phyloP scores from a whole-genome alignment of 495 filamentous ascomycete genomes.

The Penicillium paxilli region DNA sequence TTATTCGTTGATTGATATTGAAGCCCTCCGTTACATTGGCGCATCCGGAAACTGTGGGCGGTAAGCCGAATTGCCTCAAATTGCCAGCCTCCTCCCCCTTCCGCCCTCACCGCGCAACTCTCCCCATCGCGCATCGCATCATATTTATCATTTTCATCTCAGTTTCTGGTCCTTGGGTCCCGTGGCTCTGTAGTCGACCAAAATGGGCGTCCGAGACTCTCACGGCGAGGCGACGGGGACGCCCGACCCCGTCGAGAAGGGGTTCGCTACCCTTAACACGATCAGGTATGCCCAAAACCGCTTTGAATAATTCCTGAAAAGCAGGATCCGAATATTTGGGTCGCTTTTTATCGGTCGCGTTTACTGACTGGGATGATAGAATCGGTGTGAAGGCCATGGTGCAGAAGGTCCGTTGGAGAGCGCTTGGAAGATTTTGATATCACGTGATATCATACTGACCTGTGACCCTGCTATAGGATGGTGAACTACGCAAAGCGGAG shows the following conservation, averaged over 20 bases:
- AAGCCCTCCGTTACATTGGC: background rate
- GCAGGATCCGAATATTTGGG: background rate
- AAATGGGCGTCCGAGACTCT: slow-evolving; percentile 49
- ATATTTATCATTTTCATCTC: slow-evolving; percentile 27
- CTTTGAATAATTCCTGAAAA: background rate
- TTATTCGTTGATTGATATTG: no score
- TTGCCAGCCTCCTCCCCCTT: slow-evolving; percentile 7
- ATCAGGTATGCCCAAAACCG: slow-evolving; percentile 56
- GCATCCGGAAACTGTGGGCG: background rate
- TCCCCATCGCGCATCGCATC: slow-evolving; percentile 26
- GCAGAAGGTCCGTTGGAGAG: slow-evolving; percentile 55
- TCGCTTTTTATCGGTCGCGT: slow-evolving; percentile 45
- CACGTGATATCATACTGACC: slow-evolving; percentile 40
- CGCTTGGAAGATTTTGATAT: slow-evolving; percentile 28
- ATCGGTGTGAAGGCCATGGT: slow-evolving; percentile 74
- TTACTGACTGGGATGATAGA: slow-evolving; percentile 49
- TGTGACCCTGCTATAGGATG: slow-evolving; percentile 58
- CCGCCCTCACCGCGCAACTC: slow-evolving; percentile 14
- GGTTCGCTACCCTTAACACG: slow-evolving; percentile 76
- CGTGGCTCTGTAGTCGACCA: slow-evolving; percentile 11
- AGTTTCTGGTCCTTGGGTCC: background rate
- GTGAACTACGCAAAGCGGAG: slow-evolving; percentile 84
- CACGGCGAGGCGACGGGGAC: slow-evolving; percentile 52
- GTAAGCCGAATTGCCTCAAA: slow-evolving; percentile 10
- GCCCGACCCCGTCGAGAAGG: slow-evolving; percentile 68